phyloP scores from a whole-genome alignment of 208 protist genomes.

The Acanthamoeba triangularis region DNA sequence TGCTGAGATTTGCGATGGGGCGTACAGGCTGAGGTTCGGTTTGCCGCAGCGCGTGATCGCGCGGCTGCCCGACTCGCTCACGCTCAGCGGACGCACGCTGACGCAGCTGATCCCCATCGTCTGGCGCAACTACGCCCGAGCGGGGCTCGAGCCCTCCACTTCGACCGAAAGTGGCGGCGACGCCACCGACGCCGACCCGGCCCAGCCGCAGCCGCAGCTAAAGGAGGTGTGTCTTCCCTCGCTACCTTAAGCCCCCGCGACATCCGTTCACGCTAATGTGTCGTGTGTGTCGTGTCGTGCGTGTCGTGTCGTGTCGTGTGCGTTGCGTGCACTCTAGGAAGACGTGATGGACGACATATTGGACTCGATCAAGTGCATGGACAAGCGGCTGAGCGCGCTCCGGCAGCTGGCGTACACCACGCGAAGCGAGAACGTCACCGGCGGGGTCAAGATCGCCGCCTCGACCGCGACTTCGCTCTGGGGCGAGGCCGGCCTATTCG shows the following conservation, averaged over 20 bases:
- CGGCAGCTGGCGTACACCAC: neutral
- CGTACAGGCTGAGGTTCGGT: neutral
- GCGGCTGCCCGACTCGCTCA: neutral
- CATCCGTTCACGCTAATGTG: neutral
- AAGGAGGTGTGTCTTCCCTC: neutral
- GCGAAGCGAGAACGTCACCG: neutral
- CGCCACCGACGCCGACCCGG: neutral
- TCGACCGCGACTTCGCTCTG: neutral
- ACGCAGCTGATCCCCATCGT: slow-evolving; percentile 17
- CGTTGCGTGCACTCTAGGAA: neutral
- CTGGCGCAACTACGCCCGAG: slow-evolving; percentile 1
- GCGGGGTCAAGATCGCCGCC: neutral
- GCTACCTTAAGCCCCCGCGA: neutral
- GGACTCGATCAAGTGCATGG: slow-evolving; percentile 15
- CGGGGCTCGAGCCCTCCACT: neutral
- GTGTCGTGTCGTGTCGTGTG: too few species aligned
- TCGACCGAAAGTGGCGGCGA: too few species aligned
- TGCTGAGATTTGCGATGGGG: too few species aligned
- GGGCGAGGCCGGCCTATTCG: neutral
- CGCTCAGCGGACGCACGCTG: neutral
- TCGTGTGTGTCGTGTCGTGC: too few species aligned
- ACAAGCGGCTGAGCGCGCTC: slow-evolving; percentile 12
- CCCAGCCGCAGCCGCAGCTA: neutral
- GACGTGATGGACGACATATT: neutral
- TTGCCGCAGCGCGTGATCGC: neutral